These are phyloP conservation scores for Santalum album DNA, from an alignment of 164 flowering plant species.

Conservation along the genomic window DNA sequence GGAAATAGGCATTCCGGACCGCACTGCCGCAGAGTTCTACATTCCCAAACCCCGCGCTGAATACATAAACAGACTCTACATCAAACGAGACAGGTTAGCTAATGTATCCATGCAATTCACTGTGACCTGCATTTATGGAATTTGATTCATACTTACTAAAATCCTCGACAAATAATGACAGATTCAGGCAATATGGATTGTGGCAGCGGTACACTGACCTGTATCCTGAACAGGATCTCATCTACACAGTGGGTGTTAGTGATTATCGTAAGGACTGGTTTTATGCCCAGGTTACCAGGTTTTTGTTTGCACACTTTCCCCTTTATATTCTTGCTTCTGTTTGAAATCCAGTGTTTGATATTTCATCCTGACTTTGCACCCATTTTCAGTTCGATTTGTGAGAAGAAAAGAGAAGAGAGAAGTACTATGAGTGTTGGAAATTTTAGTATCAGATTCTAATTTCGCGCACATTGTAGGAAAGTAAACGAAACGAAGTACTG, in stretches of 20 bases:
- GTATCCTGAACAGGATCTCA: constrained; percentile 36
- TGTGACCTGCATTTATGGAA: no score
- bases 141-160: neutral
- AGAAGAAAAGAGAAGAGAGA: no score
- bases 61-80: constrained; percentile 24
- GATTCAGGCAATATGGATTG: constrained; percentile 60
- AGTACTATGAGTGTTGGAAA: no score
- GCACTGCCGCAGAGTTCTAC: constrained; percentile 46
- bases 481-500: constrained; percentile 10
- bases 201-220: constrained; percentile 49
- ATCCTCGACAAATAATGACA: constrained; percentile 5
- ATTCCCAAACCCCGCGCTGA: constrained; percentile 43
- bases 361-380: no score
- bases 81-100: constrained; percentile 28
- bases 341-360: no score
- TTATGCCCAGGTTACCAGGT: constrained; percentile 64
- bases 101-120: neutral
- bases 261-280: constrained; percentile 45
- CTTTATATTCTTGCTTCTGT: neutral
- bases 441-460: neutral
- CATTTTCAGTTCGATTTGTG: no score
- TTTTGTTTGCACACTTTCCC: neutral
- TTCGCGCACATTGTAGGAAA: constrained; percentile 18
- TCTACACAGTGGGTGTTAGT: constrained; percentile 26
- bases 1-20: constrained; percentile 68